Conservation (phyloP, 2,329 filamentous ascomycete species). For the Monosporascus sp. region DNA sequence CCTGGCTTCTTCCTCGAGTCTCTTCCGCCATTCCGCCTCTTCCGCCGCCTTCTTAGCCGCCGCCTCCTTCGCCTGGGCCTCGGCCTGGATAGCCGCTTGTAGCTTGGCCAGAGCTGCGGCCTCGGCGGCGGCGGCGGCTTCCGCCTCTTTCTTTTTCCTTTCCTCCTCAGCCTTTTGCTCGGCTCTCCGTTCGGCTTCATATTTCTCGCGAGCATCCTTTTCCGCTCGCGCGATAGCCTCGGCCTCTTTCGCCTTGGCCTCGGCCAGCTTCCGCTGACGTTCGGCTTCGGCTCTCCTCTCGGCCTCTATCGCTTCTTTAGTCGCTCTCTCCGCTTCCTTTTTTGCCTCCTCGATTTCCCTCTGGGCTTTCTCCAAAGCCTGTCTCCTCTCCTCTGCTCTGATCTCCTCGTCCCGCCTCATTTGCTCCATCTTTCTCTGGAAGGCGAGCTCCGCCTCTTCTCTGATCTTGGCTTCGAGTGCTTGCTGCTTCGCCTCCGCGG, state of each 20-base stretch:
- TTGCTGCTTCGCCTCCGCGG: slow-evolving; percentile 38
- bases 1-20: slow-evolving; percentile 40
- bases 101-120: slow-evolving; percentile 37
- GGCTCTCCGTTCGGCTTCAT: slow-evolving; percentile 25
- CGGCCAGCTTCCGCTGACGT: slow-evolving; percentile 24
- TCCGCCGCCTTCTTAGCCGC: slow-evolving; percentile 31
- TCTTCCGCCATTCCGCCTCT: slow-evolving; percentile 38
- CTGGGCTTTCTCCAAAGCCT: slow-evolving; percentile 39
- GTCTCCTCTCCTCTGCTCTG: slow-evolving; percentile 27
- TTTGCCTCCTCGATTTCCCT: slow-evolving; percentile 43
- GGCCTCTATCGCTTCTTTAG: slow-evolving; percentile 34
- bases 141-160: slow-evolving; percentile 17
- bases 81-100: slow-evolving; percentile 37
- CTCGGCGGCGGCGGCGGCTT: slow-evolving; percentile 40
- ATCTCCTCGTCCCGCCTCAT: slow-evolving; percentile 30
- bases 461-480: slow-evolving; percentile 41
- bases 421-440: slow-evolving; percentile 36
- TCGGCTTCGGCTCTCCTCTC: slow-evolving; percentile 34
- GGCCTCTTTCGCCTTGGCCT: slow-evolving; percentile 27
- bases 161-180: slow-evolving; percentile 25
- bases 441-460: slow-evolving; percentile 41
- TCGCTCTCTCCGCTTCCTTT: slow-evolving; percentile 39
- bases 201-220: slow-evolving; percentile 27
- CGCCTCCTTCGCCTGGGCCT: slow-evolving; percentile 37
- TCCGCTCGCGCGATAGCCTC: slow-evolving; percentile 30